Evolutionary conservation across 306 rosid species (phyloP).

Genomic region (Cajanus cajan): DNA sequence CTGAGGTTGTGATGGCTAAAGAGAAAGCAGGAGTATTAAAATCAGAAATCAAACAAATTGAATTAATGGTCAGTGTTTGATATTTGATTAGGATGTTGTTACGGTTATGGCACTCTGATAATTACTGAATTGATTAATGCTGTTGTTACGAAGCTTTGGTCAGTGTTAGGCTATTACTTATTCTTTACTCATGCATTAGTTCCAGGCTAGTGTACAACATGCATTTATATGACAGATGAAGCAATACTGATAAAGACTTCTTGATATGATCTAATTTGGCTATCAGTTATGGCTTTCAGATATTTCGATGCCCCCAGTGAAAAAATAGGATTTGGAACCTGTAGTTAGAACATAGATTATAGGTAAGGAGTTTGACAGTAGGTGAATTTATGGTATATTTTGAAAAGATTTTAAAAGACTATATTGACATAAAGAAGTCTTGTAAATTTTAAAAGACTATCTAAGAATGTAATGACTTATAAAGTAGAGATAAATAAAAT

Average conservation of each 20-base stretch:
- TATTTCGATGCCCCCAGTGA: not conserved
- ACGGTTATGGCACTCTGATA: not conserved
- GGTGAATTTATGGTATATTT: not conserved
- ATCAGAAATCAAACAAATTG: conserved; percentile 65
- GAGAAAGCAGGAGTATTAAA: conserved; percentile 64
- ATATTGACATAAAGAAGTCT: too few species aligned
- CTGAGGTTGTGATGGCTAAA: conserved; percentile 64
- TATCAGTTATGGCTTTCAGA: not conserved
- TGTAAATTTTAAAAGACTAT: too few species aligned
- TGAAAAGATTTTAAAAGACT: not conserved
- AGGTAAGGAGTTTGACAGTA: not conserved
- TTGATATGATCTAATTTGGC: not conserved
- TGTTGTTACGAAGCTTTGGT: too few species aligned
- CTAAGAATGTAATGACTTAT: too few species aligned
- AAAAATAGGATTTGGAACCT: not conserved
- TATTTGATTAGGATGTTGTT: conserved; percentile 22
- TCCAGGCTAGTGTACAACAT: conserved; percentile 22
- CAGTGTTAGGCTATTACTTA: not conserved
- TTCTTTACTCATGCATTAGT: conserved; percentile 3
- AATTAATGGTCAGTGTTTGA: conserved; percentile 58
- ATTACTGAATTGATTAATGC: not conserved
- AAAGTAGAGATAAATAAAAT: too few species aligned
- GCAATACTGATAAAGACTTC: conserved; percentile 4
- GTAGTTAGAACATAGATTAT: not conserved
- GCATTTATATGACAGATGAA: conserved; percentile 15